Percentiles rank a stretch among this genome's conserved stretches.
Evolutionary conservation across 1,284 basidiomycete genomes (phyloP).

Genomic region (Naganishia sp.): DNA sequence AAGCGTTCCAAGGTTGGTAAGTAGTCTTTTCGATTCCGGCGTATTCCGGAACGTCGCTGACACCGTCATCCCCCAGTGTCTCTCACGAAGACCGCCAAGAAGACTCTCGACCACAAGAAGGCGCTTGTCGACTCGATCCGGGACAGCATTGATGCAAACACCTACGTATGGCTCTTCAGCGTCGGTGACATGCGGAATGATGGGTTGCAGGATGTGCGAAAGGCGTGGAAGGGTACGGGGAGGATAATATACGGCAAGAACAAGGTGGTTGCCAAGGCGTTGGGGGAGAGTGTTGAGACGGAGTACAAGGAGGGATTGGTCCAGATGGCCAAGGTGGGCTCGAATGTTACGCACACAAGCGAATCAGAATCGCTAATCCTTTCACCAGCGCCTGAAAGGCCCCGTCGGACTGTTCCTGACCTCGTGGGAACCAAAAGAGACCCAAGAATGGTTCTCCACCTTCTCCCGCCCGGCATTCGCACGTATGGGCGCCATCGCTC

Average conservation of each 20-base stretch:
- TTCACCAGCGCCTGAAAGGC: constrained; percentile 78
- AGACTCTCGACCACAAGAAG: constrained; percentile 71
- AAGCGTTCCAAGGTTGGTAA: constrained; percentile 79
- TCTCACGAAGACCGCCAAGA: constrained; percentile 60
- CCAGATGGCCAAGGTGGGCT: constrained; percentile 73
- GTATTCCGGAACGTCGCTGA: not conserved
- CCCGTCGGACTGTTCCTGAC: constrained; percentile 93
- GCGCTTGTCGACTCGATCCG: constrained; percentile 77
- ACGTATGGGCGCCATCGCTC: constrained; percentile 78
- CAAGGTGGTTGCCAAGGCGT: constrained; percentile 91
- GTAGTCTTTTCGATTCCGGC: constrained; percentile 38
- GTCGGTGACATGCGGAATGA: constrained; percentile 94
- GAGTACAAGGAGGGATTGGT: constrained; percentile 81
- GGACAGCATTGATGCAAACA: constrained; percentile 70
- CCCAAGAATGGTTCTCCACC: constrained; percentile 90
- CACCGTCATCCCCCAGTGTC: constrained; percentile 47
- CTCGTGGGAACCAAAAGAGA: constrained; percentile 80
- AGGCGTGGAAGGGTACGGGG: constrained; percentile 88
- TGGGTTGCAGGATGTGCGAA: constrained; percentile 88
- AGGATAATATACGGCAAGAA: constrained; percentile 91
- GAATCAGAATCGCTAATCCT: constrained; percentile 14
- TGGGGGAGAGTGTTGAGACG: constrained; percentile 84
- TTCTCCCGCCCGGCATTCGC: constrained; percentile 91
- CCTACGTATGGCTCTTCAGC: constrained; percentile 92
- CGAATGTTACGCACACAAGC: constrained; percentile 1